These are phyloP conservation scores for Naematelia encephala DNA, from an alignment of 768 basidiomycete genomes.

Conservation along the genomic window DNA sequence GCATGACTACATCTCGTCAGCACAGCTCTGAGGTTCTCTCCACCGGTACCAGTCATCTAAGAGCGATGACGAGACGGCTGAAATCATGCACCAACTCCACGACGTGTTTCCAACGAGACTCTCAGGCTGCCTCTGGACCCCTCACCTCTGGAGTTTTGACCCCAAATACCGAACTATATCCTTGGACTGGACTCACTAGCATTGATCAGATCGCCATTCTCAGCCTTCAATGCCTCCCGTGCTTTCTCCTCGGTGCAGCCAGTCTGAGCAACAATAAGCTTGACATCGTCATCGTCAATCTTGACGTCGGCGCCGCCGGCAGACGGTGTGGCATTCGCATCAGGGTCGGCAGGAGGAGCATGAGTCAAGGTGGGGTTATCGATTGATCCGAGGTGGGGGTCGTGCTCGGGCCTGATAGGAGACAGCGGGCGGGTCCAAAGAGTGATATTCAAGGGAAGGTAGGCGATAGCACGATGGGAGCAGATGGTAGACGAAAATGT, in stretches of 20 bases:
- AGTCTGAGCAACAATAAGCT: slow-evolving; percentile 85
- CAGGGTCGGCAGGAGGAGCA: background rate
- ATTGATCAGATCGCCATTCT: slow-evolving; percentile 90
- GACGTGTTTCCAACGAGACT: too few relatives aligned
- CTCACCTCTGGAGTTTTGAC: too few relatives aligned
- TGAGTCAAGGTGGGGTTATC: background rate
- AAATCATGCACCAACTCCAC: too few relatives aligned
- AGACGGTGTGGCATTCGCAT: background rate
- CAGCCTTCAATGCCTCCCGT: slow-evolving; percentile 82
- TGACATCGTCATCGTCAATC: slow-evolving; percentile 88
- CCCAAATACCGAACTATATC: too few relatives aligned
- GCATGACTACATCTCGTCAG: slow-evolving; percentile 3
- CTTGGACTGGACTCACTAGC: slow-evolving; percentile 66
- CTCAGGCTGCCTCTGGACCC: too few relatives aligned
- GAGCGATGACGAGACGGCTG: too few relatives aligned
- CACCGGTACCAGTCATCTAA: background rate
- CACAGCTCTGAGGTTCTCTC: background rate
- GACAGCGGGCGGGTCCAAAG: background rate
- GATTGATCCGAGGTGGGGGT: background rate
- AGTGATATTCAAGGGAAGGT: too few relatives aligned
- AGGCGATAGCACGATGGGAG: too few relatives aligned
- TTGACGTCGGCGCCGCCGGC: slow-evolving; percentile 31
- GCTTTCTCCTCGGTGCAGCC: slow-evolving; percentile 89
- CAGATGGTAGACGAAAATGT: background rate
- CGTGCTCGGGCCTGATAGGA: background rate